A percentile compares a stretch with the other conserved stretches of the same genome.
phyloP scores from a whole-genome alignment of 1,284 basidiomycete genomes.

The Cryptococcus amylolentus region DNA sequence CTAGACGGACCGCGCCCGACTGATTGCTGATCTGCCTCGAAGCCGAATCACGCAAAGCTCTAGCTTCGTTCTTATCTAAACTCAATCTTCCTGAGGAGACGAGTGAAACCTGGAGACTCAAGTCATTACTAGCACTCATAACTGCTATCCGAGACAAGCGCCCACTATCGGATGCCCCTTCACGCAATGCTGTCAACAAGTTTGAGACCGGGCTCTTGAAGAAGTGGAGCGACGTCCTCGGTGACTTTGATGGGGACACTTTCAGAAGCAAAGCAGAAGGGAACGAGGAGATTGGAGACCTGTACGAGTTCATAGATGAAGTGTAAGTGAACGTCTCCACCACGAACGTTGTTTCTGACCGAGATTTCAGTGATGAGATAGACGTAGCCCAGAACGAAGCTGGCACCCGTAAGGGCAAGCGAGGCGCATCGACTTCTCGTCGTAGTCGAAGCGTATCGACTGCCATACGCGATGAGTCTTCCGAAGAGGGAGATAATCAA shows the following conservation, averaged over 20 bases:
- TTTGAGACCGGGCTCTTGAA: conserved; percentile 63
- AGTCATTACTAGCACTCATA: conserved; percentile 62
- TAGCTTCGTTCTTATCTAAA: conserved; percentile 75
- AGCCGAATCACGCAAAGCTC: conserved; percentile 76
- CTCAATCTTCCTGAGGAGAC: conserved; percentile 66
- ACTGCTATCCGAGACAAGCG: conserved; percentile 58
- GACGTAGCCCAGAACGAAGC: conserved; percentile 18
- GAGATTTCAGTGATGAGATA: conserved; percentile 15
- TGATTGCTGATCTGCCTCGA: conserved; percentile 1
- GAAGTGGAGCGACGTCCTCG: conserved; percentile 59
- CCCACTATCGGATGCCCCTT: conserved; percentile 64
- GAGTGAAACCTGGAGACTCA: conserved; percentile 60
- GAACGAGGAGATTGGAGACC: conserved; percentile 14
- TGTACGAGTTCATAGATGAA: conserved; percentile 43
- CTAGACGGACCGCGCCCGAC: neutral
- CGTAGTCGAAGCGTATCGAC: neutral
- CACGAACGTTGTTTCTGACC: neutral
- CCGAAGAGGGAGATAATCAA: neutral
- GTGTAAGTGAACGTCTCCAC: conserved; percentile 33
- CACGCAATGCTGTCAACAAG: conserved; percentile 66
- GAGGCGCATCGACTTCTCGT: neutral
- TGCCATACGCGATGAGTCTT: no score
- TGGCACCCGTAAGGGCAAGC: conserved; percentile 10
- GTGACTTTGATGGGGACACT: conserved; percentile 64
- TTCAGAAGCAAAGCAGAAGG: conserved; percentile 33